Evolutionary conservation across 108 stramenopile genomes (phyloP), one percentile per base, ranked within the genome.

Genomic region (Parietichytrium sp.): DNA sequence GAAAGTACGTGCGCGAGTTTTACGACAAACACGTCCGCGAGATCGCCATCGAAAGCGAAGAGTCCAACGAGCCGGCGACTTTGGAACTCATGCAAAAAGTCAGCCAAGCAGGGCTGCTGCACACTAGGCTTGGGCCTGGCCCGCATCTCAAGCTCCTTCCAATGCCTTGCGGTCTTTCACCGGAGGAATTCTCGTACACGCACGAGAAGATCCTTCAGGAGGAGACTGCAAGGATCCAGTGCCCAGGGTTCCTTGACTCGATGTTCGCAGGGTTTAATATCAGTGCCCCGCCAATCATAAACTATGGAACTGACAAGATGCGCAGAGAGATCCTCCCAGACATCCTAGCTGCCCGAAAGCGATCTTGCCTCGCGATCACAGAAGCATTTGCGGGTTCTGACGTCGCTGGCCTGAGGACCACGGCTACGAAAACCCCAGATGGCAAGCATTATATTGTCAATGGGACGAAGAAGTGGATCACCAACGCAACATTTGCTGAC

Each of bases 391-490:
- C 61, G 10, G 61, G 61, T 10, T 72, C 61, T 38, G 61, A 72
- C 20, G 61, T 72, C 6, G 33, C 61, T 25, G 25, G 25, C 42
- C 61, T 72, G 10, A 33, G 61, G 2, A 72, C 61, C 15, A 72
- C 61, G 16, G 61, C 61, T 42, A 72, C 61, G 38, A 72, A 72
- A 42, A 45, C 61, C 20, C 38, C 61, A 2, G 61, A 72, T 25
- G 61, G 61, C 61, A 45, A 23, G 23, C 61, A 72, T 42, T 72
- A 72, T 42, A 72, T 72, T 72, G 61, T 72, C 61, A 72, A 72
- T 20, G 61, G 61, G 38, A 72, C 61, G 1, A 72, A 72, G 2
- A 72, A 72, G 61, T 72, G 61, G 61, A 72, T 72, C 61, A 72
- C 61, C 29, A 72, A 72, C 42, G 61, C 38, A 0, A 72, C 61